Conservation (phyloP, 2,329 filamentous ascomycete genomes). For the Pseudocercospora crystallina region DNA sequence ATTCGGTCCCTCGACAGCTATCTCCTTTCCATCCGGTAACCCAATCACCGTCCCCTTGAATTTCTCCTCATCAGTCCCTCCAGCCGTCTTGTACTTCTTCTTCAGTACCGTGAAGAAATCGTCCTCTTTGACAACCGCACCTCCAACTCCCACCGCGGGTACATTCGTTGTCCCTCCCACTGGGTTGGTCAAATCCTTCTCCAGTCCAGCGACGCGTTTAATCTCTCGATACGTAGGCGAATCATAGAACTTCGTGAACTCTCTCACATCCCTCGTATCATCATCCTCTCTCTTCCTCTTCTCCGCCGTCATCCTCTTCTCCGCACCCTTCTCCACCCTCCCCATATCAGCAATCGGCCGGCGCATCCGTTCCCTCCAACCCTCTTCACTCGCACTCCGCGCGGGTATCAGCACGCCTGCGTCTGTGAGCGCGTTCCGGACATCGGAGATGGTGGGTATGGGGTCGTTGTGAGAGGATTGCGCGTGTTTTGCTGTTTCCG, state of each 20-base stretch:
- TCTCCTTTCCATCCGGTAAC: constrained; percentile 67
- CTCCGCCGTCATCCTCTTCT: constrained; percentile 38
- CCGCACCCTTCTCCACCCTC: constrained; percentile 35
- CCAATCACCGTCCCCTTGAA: constrained; percentile 84
- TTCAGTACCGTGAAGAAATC: constrained; percentile 64
- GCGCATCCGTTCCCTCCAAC: constrained; percentile 56
- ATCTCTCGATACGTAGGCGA: constrained; percentile 77
- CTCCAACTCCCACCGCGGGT: constrained; percentile 42
- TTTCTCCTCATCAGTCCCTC: constrained; percentile 67
- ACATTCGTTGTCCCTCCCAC: constrained; percentile 38
- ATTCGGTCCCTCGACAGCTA: constrained; percentile 69
- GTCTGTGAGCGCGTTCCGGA: constrained; percentile 82
- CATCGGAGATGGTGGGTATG: constrained; percentile 68
- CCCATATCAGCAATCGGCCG: constrained; percentile 45
- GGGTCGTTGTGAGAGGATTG: constrained; percentile 66
- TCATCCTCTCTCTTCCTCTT: constrained; percentile 58
- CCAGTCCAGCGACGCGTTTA: constrained; percentile 71
- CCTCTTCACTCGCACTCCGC: constrained; percentile 65
- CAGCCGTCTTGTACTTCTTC: constrained; percentile 84
- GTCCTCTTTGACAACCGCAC: constrained; percentile 42
- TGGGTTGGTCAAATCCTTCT: constrained; percentile 48
- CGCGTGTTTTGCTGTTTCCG: constrained; percentile 70
- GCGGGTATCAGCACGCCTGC: constrained; percentile 72
- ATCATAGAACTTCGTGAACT: constrained; percentile 76
- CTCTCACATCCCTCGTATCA: constrained; percentile 73